Conservation (phyloP, 352 stramenopile species). For the Phytophthora uliginosa region DNA sequence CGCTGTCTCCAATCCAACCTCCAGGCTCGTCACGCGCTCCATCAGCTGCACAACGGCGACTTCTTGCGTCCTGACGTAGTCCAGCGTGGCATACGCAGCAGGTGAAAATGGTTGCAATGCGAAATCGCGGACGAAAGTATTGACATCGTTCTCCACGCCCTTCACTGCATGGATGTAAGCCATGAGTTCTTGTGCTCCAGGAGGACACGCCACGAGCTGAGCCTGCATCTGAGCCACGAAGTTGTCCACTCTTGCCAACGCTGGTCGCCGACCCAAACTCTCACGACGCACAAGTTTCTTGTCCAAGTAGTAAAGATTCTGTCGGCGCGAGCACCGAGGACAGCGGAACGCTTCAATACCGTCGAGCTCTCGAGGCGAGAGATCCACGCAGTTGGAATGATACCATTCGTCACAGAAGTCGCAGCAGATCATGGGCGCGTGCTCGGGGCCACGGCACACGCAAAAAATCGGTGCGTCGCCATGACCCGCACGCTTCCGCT, state of each 20-base stretch:
- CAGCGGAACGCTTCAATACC: slow-evolving; percentile 81
- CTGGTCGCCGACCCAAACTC: slow-evolving; percentile 59
- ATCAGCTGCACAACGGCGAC: slow-evolving; percentile 55
- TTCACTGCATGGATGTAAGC: slow-evolving; percentile 66
- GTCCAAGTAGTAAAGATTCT: slow-evolving; percentile 81
- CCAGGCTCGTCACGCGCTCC: slow-evolving; percentile 64
- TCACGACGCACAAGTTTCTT: slow-evolving; percentile 59
- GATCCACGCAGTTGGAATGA: slow-evolving; percentile 75
- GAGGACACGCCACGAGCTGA: slow-evolving; percentile 60
- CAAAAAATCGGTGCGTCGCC: slow-evolving; percentile 60
- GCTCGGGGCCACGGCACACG: slow-evolving; percentile 70
- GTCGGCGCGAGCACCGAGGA: slow-evolving; percentile 65
- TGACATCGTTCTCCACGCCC: slow-evolving; percentile 45
- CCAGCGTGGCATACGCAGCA: slow-evolving; percentile 50
- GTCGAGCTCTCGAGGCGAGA: slow-evolving; percentile 64
- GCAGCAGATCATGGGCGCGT: slow-evolving; percentile 89
- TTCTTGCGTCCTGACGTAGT: slow-evolving; percentile 44
- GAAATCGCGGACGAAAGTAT: slow-evolving; percentile 54
- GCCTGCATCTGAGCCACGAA: slow-evolving; percentile 69
- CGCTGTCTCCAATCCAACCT: slow-evolving; percentile 65
- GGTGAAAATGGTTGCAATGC: slow-evolving; percentile 57
- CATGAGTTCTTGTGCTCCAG: slow-evolving; percentile 59
- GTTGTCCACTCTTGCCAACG: slow-evolving; percentile 57
- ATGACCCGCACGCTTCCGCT: slow-evolving; percentile 20
- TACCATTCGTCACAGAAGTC: slow-evolving; percentile 93